Conservation (phyloP, 164 flowering plant species). For the Malania oleifera region DNA sequence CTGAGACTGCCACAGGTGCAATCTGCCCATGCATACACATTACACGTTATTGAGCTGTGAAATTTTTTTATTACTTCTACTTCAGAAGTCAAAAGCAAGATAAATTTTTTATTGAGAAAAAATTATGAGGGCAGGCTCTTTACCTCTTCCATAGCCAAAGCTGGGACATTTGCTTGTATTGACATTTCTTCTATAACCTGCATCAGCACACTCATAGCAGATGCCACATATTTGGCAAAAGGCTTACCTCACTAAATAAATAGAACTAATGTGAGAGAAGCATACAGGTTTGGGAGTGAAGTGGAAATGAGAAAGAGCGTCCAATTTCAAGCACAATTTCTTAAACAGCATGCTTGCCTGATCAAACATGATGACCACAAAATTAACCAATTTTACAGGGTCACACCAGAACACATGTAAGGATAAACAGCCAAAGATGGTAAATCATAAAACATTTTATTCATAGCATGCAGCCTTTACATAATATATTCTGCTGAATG, state of each 20-base stretch:
- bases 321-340: conserved; percentile 76
- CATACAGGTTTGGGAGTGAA: conserved; percentile 94
- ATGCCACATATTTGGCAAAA: neutral
- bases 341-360: conserved; percentile 77
- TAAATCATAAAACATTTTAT: neutral
- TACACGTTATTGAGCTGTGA: conserved; percentile 2
- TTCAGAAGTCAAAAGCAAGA: neutral
- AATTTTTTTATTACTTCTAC: too few species aligned
- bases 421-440: neutral
- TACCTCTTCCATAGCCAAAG: conserved; percentile 99
- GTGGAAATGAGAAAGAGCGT: conserved; percentile 94
- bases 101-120: neutral
- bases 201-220: conserved; percentile 6
- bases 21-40: conserved; percentile 35
- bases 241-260: neutral
- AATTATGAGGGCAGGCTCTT: neutral
- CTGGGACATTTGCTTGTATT: conserved; percentile 81
- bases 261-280: conserved; percentile 3
- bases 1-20: conserved; percentile 91
- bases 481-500: neutral
- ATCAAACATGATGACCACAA: conserved; percentile 11
- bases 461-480: too few species aligned
- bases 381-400: neutral
- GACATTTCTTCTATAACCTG: conserved; percentile 96
- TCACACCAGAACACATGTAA: neutral